Evolutionary conservation across 169 alveolate genomes (phyloP), one percentile per base, ranked within the genome.

Genomic region (Cyclospora cayetanensis): DNA sequence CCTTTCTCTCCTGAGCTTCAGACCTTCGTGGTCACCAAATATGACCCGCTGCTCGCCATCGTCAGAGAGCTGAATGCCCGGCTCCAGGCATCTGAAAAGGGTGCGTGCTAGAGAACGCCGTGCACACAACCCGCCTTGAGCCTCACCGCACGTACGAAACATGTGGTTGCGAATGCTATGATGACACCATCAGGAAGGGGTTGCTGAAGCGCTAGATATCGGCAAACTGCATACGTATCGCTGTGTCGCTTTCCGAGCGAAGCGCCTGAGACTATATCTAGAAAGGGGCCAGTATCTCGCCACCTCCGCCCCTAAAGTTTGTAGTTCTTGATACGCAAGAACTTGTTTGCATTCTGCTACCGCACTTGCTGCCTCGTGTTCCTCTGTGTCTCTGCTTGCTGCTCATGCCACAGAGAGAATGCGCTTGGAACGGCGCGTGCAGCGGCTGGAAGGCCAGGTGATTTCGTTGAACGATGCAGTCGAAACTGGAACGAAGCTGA

Each of bases 51-150:
- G 68, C 94, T 97, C 55, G 95, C 98, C 2, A 97, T 97, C 74
- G 98, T 97, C 42, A 95, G 97, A 66, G 98, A 96, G 65, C 92
- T 97, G n/a, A 97, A 97, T 86, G 98, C 97, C 41, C 85, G 97
- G 31, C 85, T 97, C 46, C 98, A 97, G 85, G 94, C 94, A 60
- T 94, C 98, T 66, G 98, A 97, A 53, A 97, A 95, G 93, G 98
- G 98, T 96, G 74, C 11, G 15, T 46, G 34, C 3, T 22, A n/a
- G 70, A 55, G 20, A n/a, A 18, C 42, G 43, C 18, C 18, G 77
- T 25, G 31, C 39, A 1, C n/a, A 4, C 77, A 4, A 0, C 43
- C 22, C 43, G 27, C 18, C 15, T 4, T 20, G 25, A 41, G 2
- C 12, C 5, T 11, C n/a, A n/a, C n/a, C n/a, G n/a, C n/a, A n/a